These are phyloP conservation scores for Schwanniomyces sp. DNA, from an alignment of 805 yeast genomes.

Conservation along the genomic window DNA sequence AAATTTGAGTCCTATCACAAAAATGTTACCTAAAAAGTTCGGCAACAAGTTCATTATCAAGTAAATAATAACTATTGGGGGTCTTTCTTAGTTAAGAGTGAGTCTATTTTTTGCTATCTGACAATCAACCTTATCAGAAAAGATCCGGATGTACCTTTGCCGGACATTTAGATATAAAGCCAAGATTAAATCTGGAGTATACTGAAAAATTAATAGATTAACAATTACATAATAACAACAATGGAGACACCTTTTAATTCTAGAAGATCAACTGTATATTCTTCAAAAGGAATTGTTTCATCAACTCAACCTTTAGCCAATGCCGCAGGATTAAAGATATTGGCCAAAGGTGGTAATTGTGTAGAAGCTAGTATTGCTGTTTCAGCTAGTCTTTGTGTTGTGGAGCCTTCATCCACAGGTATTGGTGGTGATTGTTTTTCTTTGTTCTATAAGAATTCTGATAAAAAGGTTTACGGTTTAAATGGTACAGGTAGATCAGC, in stretches of 20 bases:
- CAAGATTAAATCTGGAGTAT: too few relatives aligned
- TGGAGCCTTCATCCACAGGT: constrained; percentile 64
- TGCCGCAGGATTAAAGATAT: constrained; percentile 66
- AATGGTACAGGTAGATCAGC: constrained; percentile 81
- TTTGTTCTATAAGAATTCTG: constrained; percentile 51
- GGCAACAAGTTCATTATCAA: too few relatives aligned
- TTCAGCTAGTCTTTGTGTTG: constrained; percentile 53
- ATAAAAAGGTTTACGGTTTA: constrained; percentile 58
- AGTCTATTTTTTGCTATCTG: too few relatives aligned
- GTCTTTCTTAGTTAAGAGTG: too few relatives aligned
- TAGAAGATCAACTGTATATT: constrained; percentile 72
- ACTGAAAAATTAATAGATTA: background rate
- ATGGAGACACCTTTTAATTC: constrained; percentile 29
- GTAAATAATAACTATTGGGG: too few relatives aligned
- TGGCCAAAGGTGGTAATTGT: constrained; percentile 72
- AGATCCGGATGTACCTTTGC: too few relatives aligned
- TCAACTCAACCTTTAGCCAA: constrained; percentile 78
- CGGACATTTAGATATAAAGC: too few relatives aligned
- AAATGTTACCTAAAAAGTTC: too few relatives aligned
- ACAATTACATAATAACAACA: background rate
- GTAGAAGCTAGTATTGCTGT: constrained; percentile 65
- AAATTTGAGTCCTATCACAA: too few relatives aligned
- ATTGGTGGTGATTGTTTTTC: constrained; percentile 71
- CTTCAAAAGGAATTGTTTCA: constrained; percentile 69
- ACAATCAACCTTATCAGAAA: too few relatives aligned